Base-by-base conservation (phyloP, 305 asterid species). In the Rubia occidens region DNA sequence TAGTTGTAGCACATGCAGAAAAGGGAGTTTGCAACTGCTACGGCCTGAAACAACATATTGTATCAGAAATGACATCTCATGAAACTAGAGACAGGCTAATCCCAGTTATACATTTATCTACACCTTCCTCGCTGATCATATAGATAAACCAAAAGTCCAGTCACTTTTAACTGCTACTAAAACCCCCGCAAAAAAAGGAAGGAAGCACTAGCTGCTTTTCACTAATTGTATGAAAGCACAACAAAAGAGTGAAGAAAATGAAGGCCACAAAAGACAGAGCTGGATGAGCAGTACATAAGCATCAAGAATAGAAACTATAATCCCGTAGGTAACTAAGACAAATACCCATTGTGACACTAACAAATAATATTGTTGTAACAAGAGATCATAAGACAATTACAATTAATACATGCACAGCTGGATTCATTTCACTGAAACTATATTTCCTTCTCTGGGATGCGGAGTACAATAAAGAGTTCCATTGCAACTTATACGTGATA, bases 1-100 rank as follows among this genome's bases (percentile, higher is more conserved):
- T 83, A 90, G 72, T 87, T 87, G 82, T 86, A 89, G 72, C 97
- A 89, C 74, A 70, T 85, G 83, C 90, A 79, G 77, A 94, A 94
- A 66, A 94, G 88, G 67, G 92, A 74, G 81, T 84, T 86, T 64
- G 96, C 95, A 75, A 90, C 95, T 78, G 87, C 85, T 76, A 90
- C 95, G n/a, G 96, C 95, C 96, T 92, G 89, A 84, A 80, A 80
- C 81, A 77, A 78, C 61, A 64, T 49, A 67, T 54, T 75, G 15
- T 70, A 72, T 77, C 65, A 81, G 79, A 67, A 66, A 15, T 55
- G 74, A 63, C 64, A 67, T 45, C 35, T 59, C 13, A 44, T 10
- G n/a, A 61, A 11, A 29, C 17, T 11, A 17, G 45, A 60, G 5
- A 65, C 8, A 42, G 47, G 45, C 11, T 24, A 8, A 54, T 8